phyloP scores from a whole-genome alignment of 345 rosid genomes.

The Eucalyptus rudis region DNA sequence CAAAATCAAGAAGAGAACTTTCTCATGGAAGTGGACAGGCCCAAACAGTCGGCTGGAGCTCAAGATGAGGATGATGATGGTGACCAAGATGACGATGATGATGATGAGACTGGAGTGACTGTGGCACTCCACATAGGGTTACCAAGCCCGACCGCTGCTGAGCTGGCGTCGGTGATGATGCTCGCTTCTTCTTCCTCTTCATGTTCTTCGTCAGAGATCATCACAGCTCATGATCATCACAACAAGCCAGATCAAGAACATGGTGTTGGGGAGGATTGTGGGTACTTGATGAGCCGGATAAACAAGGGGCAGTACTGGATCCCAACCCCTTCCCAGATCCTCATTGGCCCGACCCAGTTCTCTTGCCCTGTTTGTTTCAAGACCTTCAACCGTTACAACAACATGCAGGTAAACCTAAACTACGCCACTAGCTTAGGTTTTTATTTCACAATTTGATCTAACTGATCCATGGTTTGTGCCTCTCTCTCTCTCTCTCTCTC shows the following conservation, averaged over 20 bases:
- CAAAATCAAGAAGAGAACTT: constrained; percentile 6
- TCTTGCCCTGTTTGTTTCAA: constrained; percentile 97
- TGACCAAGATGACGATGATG: not conserved
- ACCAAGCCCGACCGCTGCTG: constrained; percentile 81
- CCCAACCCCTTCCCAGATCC: constrained; percentile 97
- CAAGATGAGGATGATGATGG: constrained; percentile 1
- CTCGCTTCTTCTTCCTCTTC: not conserved
- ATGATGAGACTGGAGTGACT: constrained; percentile 37
- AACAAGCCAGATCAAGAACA: constrained; percentile 11
- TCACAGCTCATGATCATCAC: not conserved
- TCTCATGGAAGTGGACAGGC: not conserved
- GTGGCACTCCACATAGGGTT: constrained; percentile 94
- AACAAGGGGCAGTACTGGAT: constrained; percentile 97
- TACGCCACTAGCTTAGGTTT: not conserved
- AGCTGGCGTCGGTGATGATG: constrained; percentile 25
- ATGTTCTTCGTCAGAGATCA: constrained; percentile 26
- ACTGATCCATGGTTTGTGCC: not conserved
- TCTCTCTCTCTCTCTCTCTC: constrained; percentile 14
- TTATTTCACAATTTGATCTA: not conserved
- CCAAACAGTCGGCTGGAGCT: not conserved
- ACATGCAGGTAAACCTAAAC: constrained; percentile 68
- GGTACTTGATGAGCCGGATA: constrained; percentile 50
- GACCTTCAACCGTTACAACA: constrained; percentile 93
- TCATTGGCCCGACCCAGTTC: constrained; percentile 95
- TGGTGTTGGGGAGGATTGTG: constrained; percentile 39